A percentile compares a stretch with the other conserved stretches of the same genome.
phyloP scores from a whole-genome alignment of 768 basidiomycete species.

The Boletus eberwhitei region DNA sequence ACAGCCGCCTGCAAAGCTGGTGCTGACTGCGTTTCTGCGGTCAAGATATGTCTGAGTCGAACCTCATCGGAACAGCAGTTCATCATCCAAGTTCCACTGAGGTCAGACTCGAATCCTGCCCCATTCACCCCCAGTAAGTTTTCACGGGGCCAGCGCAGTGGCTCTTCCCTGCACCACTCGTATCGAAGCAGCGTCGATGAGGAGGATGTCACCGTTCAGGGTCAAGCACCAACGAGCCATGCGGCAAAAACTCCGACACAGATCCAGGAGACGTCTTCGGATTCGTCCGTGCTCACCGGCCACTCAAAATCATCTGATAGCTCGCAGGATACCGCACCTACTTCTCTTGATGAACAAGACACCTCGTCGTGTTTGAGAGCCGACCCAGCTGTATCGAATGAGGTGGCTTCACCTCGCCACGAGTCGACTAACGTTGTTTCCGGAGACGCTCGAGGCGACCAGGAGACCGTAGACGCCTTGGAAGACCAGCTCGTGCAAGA shows the following conservation, averaged over 20 bases:
- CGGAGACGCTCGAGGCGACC: constrained; percentile 45
- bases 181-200: constrained; percentile 44
- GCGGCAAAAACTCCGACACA: constrained; percentile 11
- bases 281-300: constrained; percentile 42
- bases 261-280: constrained; percentile 46
- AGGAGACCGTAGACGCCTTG: constrained; percentile 31
- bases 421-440: constrained; percentile 46
- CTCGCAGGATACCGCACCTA: constrained; percentile 49
- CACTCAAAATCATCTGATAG: constrained; percentile 42
- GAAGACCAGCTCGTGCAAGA: constrained; percentile 58
- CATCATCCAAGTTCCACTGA: constrained; percentile 58
- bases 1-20: constrained; percentile 86
- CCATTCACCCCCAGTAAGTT: constrained; percentile 50
- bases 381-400: constrained; percentile 27
- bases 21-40: constrained; percentile 82
- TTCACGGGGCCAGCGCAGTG: constrained; percentile 37
- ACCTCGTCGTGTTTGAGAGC: constrained; percentile 29
- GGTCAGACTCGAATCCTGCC: constrained; percentile 42
- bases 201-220: constrained; percentile 63
- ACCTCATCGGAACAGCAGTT: constrained; percentile 60
- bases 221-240: constrained; percentile 35
- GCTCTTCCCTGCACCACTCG: constrained; percentile 35
- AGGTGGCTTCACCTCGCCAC: constrained; percentile 26
- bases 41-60: constrained; percentile 76
- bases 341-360: constrained; percentile 47